Evolutionary conservation across 129 eudicot genomes (phyloP).

Genomic region (Oenanthe sinensis): DNA sequence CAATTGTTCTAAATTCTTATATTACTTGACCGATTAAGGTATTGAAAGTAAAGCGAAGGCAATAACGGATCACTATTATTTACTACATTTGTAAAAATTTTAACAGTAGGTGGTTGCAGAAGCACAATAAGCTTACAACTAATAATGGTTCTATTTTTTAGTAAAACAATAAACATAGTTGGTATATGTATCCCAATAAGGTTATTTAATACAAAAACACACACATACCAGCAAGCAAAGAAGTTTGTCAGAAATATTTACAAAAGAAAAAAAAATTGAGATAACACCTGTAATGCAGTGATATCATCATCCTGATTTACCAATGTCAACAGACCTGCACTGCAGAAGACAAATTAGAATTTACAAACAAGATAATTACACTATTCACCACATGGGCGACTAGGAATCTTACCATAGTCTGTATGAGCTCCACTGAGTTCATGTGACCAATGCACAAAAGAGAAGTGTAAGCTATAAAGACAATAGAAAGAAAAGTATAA

Average conservation of each 20-base stretch:
- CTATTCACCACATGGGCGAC: not conserved
- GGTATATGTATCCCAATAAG: not conserved
- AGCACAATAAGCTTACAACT: not conserved
- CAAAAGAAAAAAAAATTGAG: constrained; percentile 3
- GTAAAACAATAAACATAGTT: not conserved
- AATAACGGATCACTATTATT: not conserved
- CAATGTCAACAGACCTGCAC: constrained; percentile 71
- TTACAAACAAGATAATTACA: constrained; percentile 1
- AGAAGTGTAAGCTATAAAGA: constrained; percentile 11
- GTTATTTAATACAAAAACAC: not conserved
- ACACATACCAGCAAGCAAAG: not conserved
- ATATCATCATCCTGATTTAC: constrained; percentile 90
- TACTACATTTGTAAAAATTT: not conserved
- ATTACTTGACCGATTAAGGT: not conserved
- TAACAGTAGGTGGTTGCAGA: not conserved
- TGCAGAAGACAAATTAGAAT: constrained; percentile 6
- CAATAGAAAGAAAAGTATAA: not conserved
- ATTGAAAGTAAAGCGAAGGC: not conserved
- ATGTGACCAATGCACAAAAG: constrained; percentile 16
- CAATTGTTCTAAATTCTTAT: not conserved
- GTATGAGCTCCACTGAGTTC: constrained; percentile 92
- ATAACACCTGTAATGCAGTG: constrained; percentile 74
- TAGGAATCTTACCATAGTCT: constrained; percentile 60
- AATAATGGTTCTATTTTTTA: not conserved
- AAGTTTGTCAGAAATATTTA: not conserved